A percentile compares a stretch with the other conserved stretches of the same genome.
phyloP scores from a whole-genome alignment of 2,329 filamentous ascomycete genomes.

The Alternaria sp. region DNA sequence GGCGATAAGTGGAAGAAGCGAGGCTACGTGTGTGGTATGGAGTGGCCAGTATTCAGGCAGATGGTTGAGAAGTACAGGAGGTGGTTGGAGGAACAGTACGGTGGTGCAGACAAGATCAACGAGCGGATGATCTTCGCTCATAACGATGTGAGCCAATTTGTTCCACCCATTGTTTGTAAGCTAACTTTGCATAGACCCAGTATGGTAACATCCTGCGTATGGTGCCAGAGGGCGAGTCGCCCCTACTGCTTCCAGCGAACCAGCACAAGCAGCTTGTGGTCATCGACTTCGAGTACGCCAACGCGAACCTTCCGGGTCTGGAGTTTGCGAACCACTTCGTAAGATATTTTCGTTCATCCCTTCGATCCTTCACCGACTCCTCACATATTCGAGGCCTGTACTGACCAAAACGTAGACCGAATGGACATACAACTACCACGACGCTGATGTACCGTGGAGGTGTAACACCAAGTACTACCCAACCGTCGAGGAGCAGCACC shows the following conservation, averaged over 20 bases:
- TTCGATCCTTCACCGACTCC: not conserved
- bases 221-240: conserved; percentile 74
- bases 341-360: conserved; percentile 33
- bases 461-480: conserved; percentile 78
- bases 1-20: conserved; percentile 68
- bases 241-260: conserved; percentile 85
- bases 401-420: conserved; percentile 64
- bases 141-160: conserved; percentile 55
- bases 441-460: conserved; percentile 66
- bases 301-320: conserved; percentile 81
- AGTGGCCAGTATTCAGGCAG: conserved; percentile 78
- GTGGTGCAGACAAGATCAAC: conserved; percentile 69
- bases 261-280: conserved; percentile 95
- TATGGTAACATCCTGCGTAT: conserved; percentile 94
- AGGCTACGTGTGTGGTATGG: conserved; percentile 81
- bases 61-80: conserved; percentile 78
- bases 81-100: conserved; percentile 76
- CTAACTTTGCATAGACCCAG: conserved; percentile 72
- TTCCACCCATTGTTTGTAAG: too few species aligned
- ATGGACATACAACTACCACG: conserved; percentile 98
- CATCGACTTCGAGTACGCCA: conserved; percentile 98
- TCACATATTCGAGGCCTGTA: not conserved
- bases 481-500: conserved; percentile 77
- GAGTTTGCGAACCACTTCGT: conserved; percentile 98
- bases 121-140: conserved; percentile 90